Evolutionary conservation across 129 eudicot genomes (phyloP).

Genomic region (Oenanthe sinensis): DNA sequence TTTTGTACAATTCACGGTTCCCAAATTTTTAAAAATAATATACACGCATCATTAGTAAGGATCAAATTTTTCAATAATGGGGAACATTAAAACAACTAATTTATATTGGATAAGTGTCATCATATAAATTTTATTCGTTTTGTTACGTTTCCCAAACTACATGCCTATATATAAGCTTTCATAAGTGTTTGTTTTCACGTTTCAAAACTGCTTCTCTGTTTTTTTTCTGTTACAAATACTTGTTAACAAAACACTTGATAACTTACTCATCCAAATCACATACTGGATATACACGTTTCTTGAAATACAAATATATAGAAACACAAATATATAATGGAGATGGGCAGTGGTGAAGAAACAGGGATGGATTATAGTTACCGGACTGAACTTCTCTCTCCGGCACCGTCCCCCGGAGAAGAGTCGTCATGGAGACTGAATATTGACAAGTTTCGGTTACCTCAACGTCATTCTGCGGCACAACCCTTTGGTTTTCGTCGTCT

Average conservation of each 20-base stretch:
- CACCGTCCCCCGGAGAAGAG: not conserved
- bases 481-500: conserved; percentile 8
- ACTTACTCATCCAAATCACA: not conserved
- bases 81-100: too few species aligned
- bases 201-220: not conserved
- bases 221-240: not conserved
- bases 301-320: not conserved
- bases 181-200: not conserved
- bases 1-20: too few species aligned
- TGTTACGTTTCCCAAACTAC: too few species aligned
- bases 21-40: too few species aligned
- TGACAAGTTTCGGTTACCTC: conserved; percentile 1
- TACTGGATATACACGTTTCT: not conserved
- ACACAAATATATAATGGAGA: not conserved
- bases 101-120: too few species aligned
- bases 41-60: too few species aligned
- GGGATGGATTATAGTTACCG: conserved; percentile 2
- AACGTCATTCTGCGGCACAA: not conserved
- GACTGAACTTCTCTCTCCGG: not conserved
- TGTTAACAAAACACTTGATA: not conserved
- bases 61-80: too few species aligned
- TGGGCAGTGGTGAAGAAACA: not conserved
- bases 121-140: too few species aligned
- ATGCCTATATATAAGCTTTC: not conserved
- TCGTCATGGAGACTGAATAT: conserved; percentile 7